phyloP scores from a whole-genome alignment of 2,329 filamentous ascomycete genomes.

The Mariannaea elegans region DNA sequence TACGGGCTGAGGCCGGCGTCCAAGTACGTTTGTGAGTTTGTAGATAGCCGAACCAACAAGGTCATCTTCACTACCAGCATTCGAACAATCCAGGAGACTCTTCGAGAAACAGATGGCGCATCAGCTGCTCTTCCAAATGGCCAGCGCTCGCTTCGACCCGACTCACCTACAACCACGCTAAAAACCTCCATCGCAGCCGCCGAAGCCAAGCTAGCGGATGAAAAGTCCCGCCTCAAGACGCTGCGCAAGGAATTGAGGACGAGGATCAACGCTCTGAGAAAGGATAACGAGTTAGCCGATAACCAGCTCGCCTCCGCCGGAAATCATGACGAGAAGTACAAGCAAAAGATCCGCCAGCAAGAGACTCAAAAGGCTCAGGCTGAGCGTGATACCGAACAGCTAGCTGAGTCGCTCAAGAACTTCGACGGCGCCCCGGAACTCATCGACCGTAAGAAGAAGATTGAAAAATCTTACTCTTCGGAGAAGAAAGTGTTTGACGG shows the following conservation, averaged over 20 bases:
- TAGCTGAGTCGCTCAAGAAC: conserved; percentile 68
- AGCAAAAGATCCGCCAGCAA: conserved; percentile 79
- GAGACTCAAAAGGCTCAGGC: conserved; percentile 76
- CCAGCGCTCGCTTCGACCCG: conserved; percentile 73
- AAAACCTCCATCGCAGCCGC: conserved; percentile 79
- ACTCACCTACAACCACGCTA: conserved; percentile 80
- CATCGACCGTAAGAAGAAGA: conserved; percentile 62
- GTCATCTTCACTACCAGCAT: conserved; percentile 78
- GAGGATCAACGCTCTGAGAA: conserved; percentile 71
- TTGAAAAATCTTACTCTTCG: conserved; percentile 60
- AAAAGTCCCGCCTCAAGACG: conserved; percentile 73
- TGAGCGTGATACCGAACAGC: conserved; percentile 62
- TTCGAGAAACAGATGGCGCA: conserved; percentile 44
- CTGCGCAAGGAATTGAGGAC: conserved; percentile 79
- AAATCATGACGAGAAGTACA: conserved; percentile 78
- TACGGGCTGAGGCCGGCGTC: conserved; percentile 75
- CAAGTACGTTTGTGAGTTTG: conserved; percentile 82
- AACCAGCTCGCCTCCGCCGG: conserved; percentile 73
- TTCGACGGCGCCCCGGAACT: conserved; percentile 73
- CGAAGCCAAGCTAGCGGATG: conserved; percentile 75
- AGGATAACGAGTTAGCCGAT: conserved; percentile 76
- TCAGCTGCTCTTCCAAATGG: conserved; percentile 48
- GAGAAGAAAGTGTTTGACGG: conserved; percentile 70
- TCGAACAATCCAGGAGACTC: conserved; percentile 65
- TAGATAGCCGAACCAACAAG: conserved; percentile 71